Evolutionary conservation across 1,284 basidiomycete genomes (phyloP), one percentile per base, ranked within the genome.

Genomic region (Pyrrhoderma lamaoense): DNA sequence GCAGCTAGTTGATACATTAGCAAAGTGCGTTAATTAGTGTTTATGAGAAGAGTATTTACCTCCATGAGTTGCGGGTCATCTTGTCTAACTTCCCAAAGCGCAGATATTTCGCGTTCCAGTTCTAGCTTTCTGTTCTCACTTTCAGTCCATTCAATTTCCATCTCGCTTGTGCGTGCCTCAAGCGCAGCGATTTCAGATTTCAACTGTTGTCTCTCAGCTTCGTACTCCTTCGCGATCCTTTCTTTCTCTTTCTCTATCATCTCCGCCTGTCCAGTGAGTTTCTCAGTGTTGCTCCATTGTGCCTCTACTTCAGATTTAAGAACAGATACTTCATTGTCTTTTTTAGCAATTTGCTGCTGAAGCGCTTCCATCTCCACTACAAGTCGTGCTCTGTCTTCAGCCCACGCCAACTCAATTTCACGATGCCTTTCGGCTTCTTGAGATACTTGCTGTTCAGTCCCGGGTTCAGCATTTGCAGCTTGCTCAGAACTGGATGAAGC

Each of bases 131-230:
- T 70, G 56, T 73, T 77, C 62, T 82, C 80, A 53, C 64, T 69
- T 42, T 79, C 74, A 23, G 70, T 73, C 72, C 72, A 80, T 46
- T 79, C 77, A 14, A 64, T 53, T 58, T 85, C 82, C 64, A 82
- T 70, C 22, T 61, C 62, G 8, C 57, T 54, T 38, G 75, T 61
- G 51, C 69, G 55, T 34, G 60, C 56, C 44, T 64, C 63, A 54
- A 79, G 73, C 59, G 69, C 74, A 44, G 67, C 49, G 46, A 58
- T 50, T 44, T 74, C 74, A 14, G 67, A 71, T 63, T 78, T 78
- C 18, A 82, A 79, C 57, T 80, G 69, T 47, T 72, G 70, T 75
- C 80, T 81, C 62, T 80, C 81, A 5, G 77, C 76, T 57, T 81
- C 76, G 37, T 82, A 63, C 62, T 84, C 79, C 1, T 68, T 65